Base-by-base conservation (phyloP, 2,329 filamentous ascomycete species). In the Penicillium italicum region DNA sequence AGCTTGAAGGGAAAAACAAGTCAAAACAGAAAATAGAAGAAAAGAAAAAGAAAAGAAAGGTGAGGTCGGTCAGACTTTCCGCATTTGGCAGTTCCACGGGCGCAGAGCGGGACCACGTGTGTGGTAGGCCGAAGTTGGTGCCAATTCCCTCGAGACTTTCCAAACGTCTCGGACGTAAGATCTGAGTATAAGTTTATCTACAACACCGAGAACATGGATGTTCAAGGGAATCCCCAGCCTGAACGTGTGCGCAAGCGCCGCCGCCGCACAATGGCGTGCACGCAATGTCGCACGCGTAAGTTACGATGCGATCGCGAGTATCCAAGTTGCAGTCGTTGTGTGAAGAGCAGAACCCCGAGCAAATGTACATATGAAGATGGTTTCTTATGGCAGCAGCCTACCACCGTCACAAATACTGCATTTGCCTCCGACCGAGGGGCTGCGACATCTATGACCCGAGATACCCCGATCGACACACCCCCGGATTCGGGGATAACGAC, bases 221-320 rank as follows among this genome's bases (percentile, higher is more conserved):
- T 53, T 20, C 50, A 60, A 43, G 38, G 41, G 11, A 55, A 44
- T 22, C n/a, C 16, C 24, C 63, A 55, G 50, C 56, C 63, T 33
- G 66, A 67, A 9, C 66, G 69, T 41, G 69, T 69, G 52, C 72
- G 72, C 30, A 75, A 75, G 61, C 63, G 74, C 30, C 70, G 71
- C 54, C 64, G 74, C 22, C 69, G 74, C 24, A 74, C 75, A 10
- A 69, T 76, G 59, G 73, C 75, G 16, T 77, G 75, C 58, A 69
- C 70, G 18, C 73, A 73, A 34, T 77, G 75, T 57, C 72, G 75
- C 52, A 72, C 67, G 52, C 65, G 74, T 43, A 77, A 77, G 59
- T 62, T 77, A 33, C 74, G 72, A 55, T 77, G 75, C 55, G 75
- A 77, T 58, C 71, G 74, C 34, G 70, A 72, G 33, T 76, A 73